phyloP scores from a whole-genome alignment of 2,329 filamentous ascomycete species.

The Xenoacremonium recifei region DNA sequence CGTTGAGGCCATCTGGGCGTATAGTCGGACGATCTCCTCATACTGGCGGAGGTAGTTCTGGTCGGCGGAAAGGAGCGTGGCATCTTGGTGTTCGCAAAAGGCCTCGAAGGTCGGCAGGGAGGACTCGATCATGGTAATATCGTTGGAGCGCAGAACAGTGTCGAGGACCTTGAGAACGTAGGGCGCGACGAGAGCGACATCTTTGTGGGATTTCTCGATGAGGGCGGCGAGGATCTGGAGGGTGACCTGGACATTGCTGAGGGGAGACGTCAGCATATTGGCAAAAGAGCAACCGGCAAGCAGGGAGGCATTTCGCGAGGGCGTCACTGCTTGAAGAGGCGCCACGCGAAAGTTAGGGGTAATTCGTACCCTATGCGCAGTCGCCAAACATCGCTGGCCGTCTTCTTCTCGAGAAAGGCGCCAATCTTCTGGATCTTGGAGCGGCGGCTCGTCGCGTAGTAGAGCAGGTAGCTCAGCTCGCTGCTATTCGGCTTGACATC shows the following conservation, averaged over 20 bases:
- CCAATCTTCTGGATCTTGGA: conserved; percentile 97
- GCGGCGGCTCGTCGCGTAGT: conserved; percentile 91
- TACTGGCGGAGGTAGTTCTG: conserved; percentile 81
- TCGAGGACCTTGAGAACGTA: conserved; percentile 83
- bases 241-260: conserved; percentile 88
- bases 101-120: conserved; percentile 82
- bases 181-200: conserved; percentile 83
- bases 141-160: conserved; percentile 77
- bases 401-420: conserved; percentile 91
- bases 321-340: too few relatives aligned
- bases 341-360: conserved; percentile 20
- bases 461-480: conserved; percentile 94
- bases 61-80: conserved; percentile 80
- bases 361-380: conserved; percentile 80
- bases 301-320: too few relatives aligned
- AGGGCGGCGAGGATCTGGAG: conserved; percentile 88
- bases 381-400: conserved; percentile 86
- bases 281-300: too few relatives aligned
- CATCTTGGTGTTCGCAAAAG: conserved; percentile 87
- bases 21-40: conserved; percentile 75
- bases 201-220: conserved; percentile 89
- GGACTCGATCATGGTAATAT: conserved; percentile 91
- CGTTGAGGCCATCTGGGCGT: conserved; percentile 76
- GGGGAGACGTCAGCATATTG: conserved; percentile 1
- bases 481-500: conserved; percentile 95